Evolutionary conservation across 345 rosid genomes (phyloP), one percentile per base, ranked within the genome.

Genomic region (Ricinus communis): DNA sequence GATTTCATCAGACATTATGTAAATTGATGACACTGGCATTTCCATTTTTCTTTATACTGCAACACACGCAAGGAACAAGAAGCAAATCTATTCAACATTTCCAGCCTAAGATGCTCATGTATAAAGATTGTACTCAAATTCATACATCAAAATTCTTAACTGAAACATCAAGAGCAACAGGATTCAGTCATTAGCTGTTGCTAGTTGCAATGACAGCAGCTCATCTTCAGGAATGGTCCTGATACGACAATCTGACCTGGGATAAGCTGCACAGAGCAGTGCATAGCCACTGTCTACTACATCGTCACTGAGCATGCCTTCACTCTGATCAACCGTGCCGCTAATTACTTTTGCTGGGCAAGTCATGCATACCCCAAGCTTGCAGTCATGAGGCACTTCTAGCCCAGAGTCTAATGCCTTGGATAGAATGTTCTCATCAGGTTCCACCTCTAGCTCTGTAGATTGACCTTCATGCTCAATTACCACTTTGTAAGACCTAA

Each of bases 311-410:
- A 92, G 89, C 99, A 92, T 95, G 18, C 99, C 97, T 25, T 88
- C 99, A 71, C 97, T 90, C 83, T 95, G 97, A 83, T 95, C 97
- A 16, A 95, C 96, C 0, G 81, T 56, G 24, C 99, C 97, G 19
- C 83, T 74, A 3, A 90, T 30, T 13, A 95, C 88, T 74, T 76
- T 82, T 27, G 99, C 99, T 8, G 97, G 99, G 77, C 97, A 95
- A 40, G 99, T 95, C 97, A 95, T 95, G 88, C 97, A 95, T 55
- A 95, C 99, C 19, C 97, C 97, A 53, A 95, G 97, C 54, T 90
- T 87, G 82, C 99, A 92, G 71, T 92, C 99, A 72, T 95, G 91
- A 0, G 97, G 96, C 40, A 90, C 90, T 5, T 77, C 51, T 69
- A 95, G 31, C 6, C 97, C 99, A 5, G 82, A 75, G 58, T 92